phyloP scores from a whole-genome alignment of 2,329 filamentous ascomycete species.

The Aspergillus texensis region DNA sequence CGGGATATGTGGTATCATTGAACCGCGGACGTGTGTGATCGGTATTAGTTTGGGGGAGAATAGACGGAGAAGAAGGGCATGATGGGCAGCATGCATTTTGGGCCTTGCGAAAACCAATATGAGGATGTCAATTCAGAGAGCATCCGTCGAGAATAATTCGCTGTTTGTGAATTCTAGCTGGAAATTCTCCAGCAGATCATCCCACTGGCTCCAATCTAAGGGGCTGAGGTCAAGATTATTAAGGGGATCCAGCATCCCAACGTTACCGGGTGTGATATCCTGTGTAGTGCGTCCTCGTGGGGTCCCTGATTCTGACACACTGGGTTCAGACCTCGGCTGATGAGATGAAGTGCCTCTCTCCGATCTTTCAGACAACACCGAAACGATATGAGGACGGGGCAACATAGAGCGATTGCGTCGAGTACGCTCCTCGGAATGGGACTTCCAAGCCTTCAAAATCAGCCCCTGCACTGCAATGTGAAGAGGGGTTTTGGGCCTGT shows the following conservation, averaged over 20 bases:
- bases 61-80: no score
- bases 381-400: conserved; percentile 26
- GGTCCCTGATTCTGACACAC: neutral
- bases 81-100: no score
- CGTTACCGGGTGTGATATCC: neutral
- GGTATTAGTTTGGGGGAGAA: no score
- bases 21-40: no score
- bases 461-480: conserved; percentile 28
- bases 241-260: neutral
- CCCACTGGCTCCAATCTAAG: conserved; percentile 33
- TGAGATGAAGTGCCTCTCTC: neutral
- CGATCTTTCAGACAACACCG: conserved; percentile 2
- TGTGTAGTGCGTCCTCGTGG: neutral
- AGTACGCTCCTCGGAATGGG: conserved; percentile 27
- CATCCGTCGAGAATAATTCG: neutral
- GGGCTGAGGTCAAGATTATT: conserved; percentile 21
- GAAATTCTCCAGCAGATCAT: conserved; percentile 32
- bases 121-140: neutral
- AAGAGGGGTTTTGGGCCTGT: conserved; percentile 21
- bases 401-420: conserved; percentile 16
- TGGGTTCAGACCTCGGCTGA: neutral
- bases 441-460: conserved; percentile 31
- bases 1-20: no score
- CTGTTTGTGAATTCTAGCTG: conserved; percentile 14
- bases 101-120: no score